Percentiles rank a stretch among this genome's conserved stretches.
Evolutionary conservation across 768 basidiomycete species (phyloP).

Genomic region (Serendipita sp.): DNA sequence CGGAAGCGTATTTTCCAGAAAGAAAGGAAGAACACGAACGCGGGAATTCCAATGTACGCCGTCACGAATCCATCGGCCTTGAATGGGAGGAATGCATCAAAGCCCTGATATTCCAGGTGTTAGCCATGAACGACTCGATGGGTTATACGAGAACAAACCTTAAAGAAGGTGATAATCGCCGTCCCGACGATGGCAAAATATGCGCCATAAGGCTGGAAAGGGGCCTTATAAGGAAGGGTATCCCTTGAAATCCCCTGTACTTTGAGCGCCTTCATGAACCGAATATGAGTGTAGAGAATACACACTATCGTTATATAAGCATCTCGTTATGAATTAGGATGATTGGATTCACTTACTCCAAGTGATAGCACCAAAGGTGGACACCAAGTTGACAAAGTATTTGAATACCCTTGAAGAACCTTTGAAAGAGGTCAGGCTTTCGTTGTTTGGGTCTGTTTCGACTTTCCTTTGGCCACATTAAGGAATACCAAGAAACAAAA

Average conservation of each 20-base stretch:
- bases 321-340: too few species aligned
- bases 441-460: conserved; percentile 26
- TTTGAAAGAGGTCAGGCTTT: background rate
- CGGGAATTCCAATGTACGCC: conserved; percentile 22
- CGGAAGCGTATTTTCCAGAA: conserved; percentile 25
- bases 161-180: conserved; percentile 39
- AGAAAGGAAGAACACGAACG: conserved; percentile 20
- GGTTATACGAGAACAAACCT: conserved; percentile 20
- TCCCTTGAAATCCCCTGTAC: conserved; percentile 28
- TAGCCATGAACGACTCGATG: conserved; percentile 14
- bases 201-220: conserved; percentile 29
- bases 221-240: conserved; percentile 27
- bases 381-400: conserved; percentile 28
- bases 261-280: conserved; percentile 35
- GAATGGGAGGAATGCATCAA: conserved; percentile 27
- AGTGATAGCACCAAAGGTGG: conserved; percentile 27
- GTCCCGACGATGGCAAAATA: conserved; percentile 43
- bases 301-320: conserved; percentile 16
- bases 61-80: conserved; percentile 42
- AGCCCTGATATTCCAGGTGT: conserved; percentile 13
- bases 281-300: conserved; percentile 44
- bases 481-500: conserved; percentile 46
- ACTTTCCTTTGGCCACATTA: conserved; percentile 34
- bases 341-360: conserved; percentile 14
- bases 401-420: conserved; percentile 16